Conservation (phyloP, 2,329 filamentous ascomycete genomes). For the Pseudocercospora vitis region DNA sequence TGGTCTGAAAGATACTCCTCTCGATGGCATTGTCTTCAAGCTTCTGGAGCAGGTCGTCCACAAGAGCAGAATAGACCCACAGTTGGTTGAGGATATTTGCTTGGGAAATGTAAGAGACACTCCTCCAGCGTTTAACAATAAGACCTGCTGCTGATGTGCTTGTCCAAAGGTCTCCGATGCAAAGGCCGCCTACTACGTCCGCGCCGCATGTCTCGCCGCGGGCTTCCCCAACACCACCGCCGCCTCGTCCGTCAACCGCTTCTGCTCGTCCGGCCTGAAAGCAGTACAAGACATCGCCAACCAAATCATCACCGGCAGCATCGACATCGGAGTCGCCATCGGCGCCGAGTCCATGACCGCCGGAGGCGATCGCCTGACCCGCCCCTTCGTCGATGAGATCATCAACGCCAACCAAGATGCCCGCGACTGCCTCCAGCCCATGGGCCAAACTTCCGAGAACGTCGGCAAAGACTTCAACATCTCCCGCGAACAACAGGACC, state of each 20-base stretch:
- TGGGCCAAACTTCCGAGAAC: conserved; percentile 98
- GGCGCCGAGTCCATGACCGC: conserved; percentile 87
- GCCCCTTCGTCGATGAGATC: conserved; percentile 76
- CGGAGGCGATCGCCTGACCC: conserved; percentile 67
- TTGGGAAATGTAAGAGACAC: conserved; percentile 72
- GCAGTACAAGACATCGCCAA: conserved; percentile 93
- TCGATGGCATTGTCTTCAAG: conserved; percentile 84
- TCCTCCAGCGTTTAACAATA: neutral
- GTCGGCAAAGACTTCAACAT: conserved; percentile 89
- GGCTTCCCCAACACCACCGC: conserved; percentile 89
- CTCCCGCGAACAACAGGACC: conserved; percentile 75
- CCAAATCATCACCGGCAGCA: conserved; percentile 75
- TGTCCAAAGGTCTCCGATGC: conserved; percentile 68
- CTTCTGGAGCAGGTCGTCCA: conserved; percentile 65
- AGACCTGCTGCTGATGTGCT: no score
- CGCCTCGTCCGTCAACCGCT: conserved; percentile 83
- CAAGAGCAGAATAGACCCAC: conserved; percentile 39
- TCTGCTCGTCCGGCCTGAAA: conserved; percentile 96
- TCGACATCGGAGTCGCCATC: conserved; percentile 82
- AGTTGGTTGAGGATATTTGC: conserved; percentile 68
- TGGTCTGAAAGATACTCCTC: conserved; percentile 88
- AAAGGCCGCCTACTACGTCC: conserved; percentile 87
- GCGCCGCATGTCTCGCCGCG: conserved; percentile 83
- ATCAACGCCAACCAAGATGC: conserved; percentile 71
- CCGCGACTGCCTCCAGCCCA: conserved; percentile 84